These are phyloP conservation scores for Populus hybrid DNA, from an alignment of 441 rosid genomes.

Conservation along the genomic window DNA sequence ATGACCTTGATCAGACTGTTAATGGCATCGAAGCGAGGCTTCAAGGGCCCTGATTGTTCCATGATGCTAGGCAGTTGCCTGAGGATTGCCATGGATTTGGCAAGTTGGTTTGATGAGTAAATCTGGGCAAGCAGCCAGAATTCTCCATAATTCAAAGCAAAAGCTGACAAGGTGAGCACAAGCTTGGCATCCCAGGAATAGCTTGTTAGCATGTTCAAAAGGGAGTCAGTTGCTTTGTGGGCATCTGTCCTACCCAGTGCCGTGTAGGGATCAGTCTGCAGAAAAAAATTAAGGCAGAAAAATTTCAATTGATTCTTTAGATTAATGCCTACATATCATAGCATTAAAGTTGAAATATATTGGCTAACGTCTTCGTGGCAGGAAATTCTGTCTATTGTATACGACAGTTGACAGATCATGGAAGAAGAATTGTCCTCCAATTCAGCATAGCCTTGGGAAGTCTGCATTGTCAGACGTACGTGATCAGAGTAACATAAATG, in stretches of 20 bases:
- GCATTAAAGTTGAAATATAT: not conserved
- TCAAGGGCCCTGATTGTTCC: slow-evolving; percentile 49
- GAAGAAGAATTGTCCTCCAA: slow-evolving; percentile 52
- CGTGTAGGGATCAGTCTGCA: slow-evolving; percentile 70
- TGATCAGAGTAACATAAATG: too few species aligned
- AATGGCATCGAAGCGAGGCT: slow-evolving; percentile 42
- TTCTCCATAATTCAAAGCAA: slow-evolving; percentile 87
- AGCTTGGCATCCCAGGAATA: slow-evolving; percentile 91
- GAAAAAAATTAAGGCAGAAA: too few species aligned
- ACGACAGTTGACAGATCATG: slow-evolving; percentile 59
- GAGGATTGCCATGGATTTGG: slow-evolving; percentile 82
- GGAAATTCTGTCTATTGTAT: slow-evolving; percentile 66
- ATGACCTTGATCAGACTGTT: slow-evolving; percentile 58
- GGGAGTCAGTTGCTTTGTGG: slow-evolving; percentile 61
- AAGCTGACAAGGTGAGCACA: slow-evolving; percentile 80
- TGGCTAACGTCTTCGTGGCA: slow-evolving; percentile 67
- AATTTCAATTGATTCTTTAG: too few species aligned
- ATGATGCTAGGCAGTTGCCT: slow-evolving; percentile 65
- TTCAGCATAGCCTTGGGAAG: slow-evolving; percentile 21
- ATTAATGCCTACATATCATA: not conserved
- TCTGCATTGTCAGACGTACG: slow-evolving; percentile 23
- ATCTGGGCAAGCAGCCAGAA: slow-evolving; percentile 93
- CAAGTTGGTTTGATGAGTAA: slow-evolving; percentile 74
- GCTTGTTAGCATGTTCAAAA: slow-evolving; percentile 59
- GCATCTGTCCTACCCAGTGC: slow-evolving; percentile 55